A percentile compares a stretch with the other conserved stretches of the same genome.
phyloP scores from a whole-genome alignment of 192 early-diverging fungal genomes.

The Dissophora ornata region DNA sequence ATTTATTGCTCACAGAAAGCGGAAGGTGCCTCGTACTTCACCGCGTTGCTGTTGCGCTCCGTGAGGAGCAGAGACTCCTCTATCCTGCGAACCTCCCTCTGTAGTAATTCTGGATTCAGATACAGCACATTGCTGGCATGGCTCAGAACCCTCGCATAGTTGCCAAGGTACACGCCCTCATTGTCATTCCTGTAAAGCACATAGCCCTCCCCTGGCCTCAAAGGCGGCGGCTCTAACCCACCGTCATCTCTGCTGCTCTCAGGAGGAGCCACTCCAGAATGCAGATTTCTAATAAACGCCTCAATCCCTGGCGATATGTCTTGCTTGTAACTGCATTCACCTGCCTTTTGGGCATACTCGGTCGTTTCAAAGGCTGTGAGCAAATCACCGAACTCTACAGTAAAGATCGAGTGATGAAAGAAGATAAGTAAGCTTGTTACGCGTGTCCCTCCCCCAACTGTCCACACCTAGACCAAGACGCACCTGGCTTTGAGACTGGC shows the following conservation, averaged over 20 bases:
- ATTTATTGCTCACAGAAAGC: too few species aligned
- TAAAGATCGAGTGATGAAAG: neutral
- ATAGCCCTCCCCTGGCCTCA: constrained; percentile 20
- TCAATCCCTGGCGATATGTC: constrained; percentile 9
- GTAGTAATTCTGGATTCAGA: neutral
- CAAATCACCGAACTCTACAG: constrained; percentile 2
- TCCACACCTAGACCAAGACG: too few species aligned
- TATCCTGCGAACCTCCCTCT: constrained; percentile 3
- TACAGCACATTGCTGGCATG: constrained; percentile 30
- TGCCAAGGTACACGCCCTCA: constrained; percentile 8
- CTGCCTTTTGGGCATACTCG: neutral
- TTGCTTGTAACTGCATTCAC: neutral
- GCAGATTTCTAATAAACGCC: constrained; percentile 25
- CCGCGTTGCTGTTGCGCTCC: too few species aligned
- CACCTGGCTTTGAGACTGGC: constrained; percentile 6
- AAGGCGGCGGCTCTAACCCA: constrained; percentile 6
- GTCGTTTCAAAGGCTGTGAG: neutral
- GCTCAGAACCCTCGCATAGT: constrained; percentile 24
- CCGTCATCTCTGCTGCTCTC: neutral
- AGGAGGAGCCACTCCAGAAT: constrained; percentile 11
- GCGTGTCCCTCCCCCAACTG: too few species aligned
- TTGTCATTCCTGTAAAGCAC: constrained; percentile 29
- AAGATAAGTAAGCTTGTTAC: neutral
- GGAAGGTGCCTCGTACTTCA: too few species aligned
- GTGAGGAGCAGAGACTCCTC: constrained; percentile 1